A percentile compares a stretch with the other conserved stretches of the same genome.
Evolutionary conservation across 2,329 filamentous ascomycete genomes (phyloP).

Genomic region (Penicillium rolfsii): DNA sequence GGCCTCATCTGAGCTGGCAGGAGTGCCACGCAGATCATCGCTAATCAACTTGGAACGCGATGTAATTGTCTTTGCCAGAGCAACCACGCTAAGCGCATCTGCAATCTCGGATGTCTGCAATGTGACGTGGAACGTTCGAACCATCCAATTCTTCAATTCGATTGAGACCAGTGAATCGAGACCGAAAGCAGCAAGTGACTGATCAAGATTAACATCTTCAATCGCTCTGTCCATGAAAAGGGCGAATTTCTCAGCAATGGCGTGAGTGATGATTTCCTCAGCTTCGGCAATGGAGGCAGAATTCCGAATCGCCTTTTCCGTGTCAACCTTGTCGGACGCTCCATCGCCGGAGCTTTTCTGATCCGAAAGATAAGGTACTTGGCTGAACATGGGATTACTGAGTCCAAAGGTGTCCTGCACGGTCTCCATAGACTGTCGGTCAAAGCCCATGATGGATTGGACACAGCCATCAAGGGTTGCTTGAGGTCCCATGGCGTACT

Average conservation of each 20-base stretch:
- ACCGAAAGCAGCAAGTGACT: constrained; percentile 3
- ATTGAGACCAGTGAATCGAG: constrained; percentile 7
- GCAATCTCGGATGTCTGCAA: constrained; percentile 6
- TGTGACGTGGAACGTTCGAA: constrained; percentile 6
- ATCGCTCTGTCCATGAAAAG: constrained; percentile 6
- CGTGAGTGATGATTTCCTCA: constrained; percentile 4
- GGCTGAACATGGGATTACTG: constrained; percentile 5
- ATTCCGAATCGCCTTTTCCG: constrained; percentile 3
- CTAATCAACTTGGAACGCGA: constrained; percentile 3
- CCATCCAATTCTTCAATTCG: constrained; percentile 6
- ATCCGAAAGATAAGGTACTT: constrained; percentile 3
- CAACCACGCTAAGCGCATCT: constrained; percentile 3
- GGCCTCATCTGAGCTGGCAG: background rate
- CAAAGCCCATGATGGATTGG: constrained; percentile 6
- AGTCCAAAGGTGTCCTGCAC: constrained; percentile 4
- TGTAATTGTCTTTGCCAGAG: constrained; percentile 3
- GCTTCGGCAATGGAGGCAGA: background rate
- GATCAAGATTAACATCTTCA: constrained; percentile 6
- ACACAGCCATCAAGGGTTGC: background rate
- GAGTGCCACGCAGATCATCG: constrained; percentile 1
- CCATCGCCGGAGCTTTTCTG: background rate
- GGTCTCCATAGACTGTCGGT: constrained; percentile 4
- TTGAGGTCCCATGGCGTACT: constrained; percentile 8
- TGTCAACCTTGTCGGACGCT: background rate
- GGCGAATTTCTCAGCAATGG: constrained; percentile 1